A percentile compares a stretch with the other conserved stretches of the same genome.
Evolutionary conservation across 192 early-diverging fungal species (phyloP).

Genomic region (Chytriomyces hyalinus): DNA sequence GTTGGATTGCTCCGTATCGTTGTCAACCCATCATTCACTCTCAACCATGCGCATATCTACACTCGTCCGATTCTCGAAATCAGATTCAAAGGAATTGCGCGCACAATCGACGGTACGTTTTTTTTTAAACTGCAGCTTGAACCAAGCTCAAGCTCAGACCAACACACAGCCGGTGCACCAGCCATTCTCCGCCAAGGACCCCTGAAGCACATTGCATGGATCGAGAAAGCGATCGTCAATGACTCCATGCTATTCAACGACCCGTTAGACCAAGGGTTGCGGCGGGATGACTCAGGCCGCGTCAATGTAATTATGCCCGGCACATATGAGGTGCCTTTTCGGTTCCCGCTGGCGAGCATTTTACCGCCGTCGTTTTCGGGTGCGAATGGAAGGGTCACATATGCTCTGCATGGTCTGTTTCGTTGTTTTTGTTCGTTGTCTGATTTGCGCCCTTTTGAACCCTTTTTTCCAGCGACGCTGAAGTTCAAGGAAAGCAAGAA

Average conservation of each 20-base stretch:
- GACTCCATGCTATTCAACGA: slow-evolving; percentile 9
- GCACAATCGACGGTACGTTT: background rate
- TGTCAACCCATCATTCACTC: background rate
- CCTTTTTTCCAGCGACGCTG: background rate
- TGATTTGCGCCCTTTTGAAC: background rate
- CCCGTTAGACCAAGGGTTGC: slow-evolving; percentile 16
- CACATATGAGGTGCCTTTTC: slow-evolving; percentile 30
- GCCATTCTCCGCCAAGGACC: background rate
- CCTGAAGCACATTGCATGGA: background rate
- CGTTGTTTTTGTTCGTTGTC: background rate
- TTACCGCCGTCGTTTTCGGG: slow-evolving; percentile 25
- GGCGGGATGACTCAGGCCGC: background rate
- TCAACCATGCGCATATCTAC: background rate
- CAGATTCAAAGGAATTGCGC: slow-evolving; percentile 6
- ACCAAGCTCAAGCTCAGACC: background rate
- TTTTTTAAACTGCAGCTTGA: background rate
- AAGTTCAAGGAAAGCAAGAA: slow-evolving; percentile 2
- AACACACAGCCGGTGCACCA: background rate
- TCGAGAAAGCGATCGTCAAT: slow-evolving; percentile 1
- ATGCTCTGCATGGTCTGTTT: slow-evolving; percentile 15
- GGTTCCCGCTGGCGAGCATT: slow-evolving; percentile 9
- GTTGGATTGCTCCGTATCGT: slow-evolving; percentile 17
- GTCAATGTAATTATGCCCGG: slow-evolving; percentile 16
- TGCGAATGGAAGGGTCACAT: background rate
- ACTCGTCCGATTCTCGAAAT: slow-evolving; percentile 5